Evolutionary conservation across 163 green algal genomes (phyloP).

Genomic region (Trebouxia gelatinosa): DNA sequence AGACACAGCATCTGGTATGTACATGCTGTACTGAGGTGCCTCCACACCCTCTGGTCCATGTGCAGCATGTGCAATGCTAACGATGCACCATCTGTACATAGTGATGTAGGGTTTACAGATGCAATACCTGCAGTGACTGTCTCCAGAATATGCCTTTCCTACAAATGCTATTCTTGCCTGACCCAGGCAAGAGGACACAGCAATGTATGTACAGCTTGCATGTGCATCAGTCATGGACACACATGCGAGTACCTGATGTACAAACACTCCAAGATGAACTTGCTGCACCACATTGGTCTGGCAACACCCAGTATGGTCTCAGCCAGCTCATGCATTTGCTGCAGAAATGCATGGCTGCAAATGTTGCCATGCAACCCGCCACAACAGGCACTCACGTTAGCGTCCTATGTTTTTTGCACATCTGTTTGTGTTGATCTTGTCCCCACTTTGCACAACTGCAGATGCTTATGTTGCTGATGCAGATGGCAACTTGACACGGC

Average conservation of each 20-base stretch:
- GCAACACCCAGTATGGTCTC: too few species aligned
- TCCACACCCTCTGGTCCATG: not conserved
- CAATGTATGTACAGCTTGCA: too few species aligned
- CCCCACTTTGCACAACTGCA: not conserved
- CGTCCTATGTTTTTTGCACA: not conserved
- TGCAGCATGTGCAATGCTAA: not conserved
- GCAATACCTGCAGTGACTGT: not conserved
- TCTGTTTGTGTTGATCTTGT: not conserved
- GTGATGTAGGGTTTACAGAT: not conserved
- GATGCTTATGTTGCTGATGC: not conserved
- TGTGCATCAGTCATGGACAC: too few species aligned
- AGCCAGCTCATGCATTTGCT: too few species aligned
- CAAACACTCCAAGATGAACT: too few species aligned
- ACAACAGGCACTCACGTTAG: not conserved
- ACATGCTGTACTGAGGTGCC: not conserved
- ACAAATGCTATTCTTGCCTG: too few species aligned
- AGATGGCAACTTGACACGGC: constrained; percentile 38
- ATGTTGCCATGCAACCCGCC: too few species aligned
- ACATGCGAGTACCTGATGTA: too few species aligned
- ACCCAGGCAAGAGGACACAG: too few species aligned
- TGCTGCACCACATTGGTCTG: too few species aligned
- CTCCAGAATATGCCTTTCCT: too few species aligned
- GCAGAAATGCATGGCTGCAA: not conserved
- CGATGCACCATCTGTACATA: not conserved
- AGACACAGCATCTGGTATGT: too few species aligned